A percentile compares a stretch with the other conserved stretches of the same genome.
These are phyloP conservation scores for Alternaria arbusti DNA, from an alignment of 2,329 filamentous ascomycete genomes.

Conservation along the genomic window DNA sequence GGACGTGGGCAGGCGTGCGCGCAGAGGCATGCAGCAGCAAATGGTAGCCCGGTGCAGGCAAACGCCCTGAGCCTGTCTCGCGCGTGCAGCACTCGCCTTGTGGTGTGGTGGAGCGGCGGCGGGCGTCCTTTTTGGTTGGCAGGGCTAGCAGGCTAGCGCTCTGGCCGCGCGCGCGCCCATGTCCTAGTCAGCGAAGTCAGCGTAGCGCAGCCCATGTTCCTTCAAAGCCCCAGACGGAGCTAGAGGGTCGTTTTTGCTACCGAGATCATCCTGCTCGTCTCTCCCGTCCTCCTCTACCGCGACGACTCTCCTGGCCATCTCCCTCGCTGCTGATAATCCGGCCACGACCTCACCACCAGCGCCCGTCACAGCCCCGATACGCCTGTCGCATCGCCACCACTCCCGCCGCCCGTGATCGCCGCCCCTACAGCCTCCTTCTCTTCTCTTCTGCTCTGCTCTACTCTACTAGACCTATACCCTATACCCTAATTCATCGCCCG, in stretches of 20 bases:
- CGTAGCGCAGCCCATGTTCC: constrained; percentile 1
- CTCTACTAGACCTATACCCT: neutral
- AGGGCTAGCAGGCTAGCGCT: constrained; percentile 28
- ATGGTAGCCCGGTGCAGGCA: neutral
- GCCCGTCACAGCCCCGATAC: constrained; percentile 11
- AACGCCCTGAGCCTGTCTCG: constrained; percentile 1
- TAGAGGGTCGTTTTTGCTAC: constrained; percentile 35
- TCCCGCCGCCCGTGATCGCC: constrained; percentile 14
- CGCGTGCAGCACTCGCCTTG: neutral
- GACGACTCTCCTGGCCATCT: constrained; percentile 13
- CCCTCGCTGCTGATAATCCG: constrained; percentile 6
- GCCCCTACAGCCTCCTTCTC: constrained; percentile 4
- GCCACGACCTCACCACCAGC: neutral
- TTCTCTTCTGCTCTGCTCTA: neutral
- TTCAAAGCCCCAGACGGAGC: constrained; percentile 22
- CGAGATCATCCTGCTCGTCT: constrained; percentile 23
- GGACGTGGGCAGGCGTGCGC: neutral
- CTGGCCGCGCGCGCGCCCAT: constrained; percentile 24
- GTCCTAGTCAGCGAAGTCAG: neutral
- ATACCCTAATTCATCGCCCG: constrained; percentile 8
- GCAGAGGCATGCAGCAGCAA: neutral
- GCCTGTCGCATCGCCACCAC: constrained; percentile 20
- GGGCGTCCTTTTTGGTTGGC: constrained; percentile 20
- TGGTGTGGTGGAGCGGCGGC: neutral
- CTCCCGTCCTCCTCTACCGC: constrained; percentile 13